Base-by-base conservation (phyloP, 176 grass and related monocot genomes). In the Hordeum marinum region DNA sequence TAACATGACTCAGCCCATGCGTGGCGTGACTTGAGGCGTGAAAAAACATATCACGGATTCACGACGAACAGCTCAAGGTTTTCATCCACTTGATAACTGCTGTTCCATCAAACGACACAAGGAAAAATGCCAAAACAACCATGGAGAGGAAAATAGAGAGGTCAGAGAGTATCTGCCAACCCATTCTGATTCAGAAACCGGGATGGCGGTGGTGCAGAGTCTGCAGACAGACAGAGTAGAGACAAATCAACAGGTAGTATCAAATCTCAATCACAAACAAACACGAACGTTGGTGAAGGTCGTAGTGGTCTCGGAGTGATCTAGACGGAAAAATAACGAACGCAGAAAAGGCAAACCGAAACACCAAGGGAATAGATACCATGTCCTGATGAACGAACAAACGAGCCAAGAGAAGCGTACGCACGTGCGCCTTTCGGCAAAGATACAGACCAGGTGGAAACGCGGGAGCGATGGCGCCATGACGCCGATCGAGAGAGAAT, bases 371-470 rank as follows among this genome's bases (percentile, higher is more conserved):
- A 52, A 15, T 10, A 61, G 14, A 72, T 18, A 26, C 11, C n/a
- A 21, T 32, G 63, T 35, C 17, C 62, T 64, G 29, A 9, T 4
- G 63, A 66, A 66, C 27, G 26, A 8, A 17, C n/a, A n/a, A n/a
- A n/a, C n/a, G n/a, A n/a, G n/a, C 7, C 6, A 65, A 21, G 31
- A 37, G 41, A 72, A 83, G 37, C 54, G 18, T 31, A 42, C 27
- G 10, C 26, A n/a, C n/a, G n/a, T n/a, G n/a, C n/a, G n/a, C n/a
- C n/a, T n/a, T n/a, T n/a, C n/a, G n/a, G n/a, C n/a, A n/a, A n/a
- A n/a, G n/a, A 90, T 73, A 8, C 79, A 72, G 50, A n/a, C 7
- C 73, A 74, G 73, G 11, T 48, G 77, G 61, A 21, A 40, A 31
- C 36, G 50, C 40, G 17, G n/a, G 9, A 48, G 73, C 63, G 77